phyloP scores from a whole-genome alignment of 257 asterid genomes.

The Handroanthus guayacan region DNA sequence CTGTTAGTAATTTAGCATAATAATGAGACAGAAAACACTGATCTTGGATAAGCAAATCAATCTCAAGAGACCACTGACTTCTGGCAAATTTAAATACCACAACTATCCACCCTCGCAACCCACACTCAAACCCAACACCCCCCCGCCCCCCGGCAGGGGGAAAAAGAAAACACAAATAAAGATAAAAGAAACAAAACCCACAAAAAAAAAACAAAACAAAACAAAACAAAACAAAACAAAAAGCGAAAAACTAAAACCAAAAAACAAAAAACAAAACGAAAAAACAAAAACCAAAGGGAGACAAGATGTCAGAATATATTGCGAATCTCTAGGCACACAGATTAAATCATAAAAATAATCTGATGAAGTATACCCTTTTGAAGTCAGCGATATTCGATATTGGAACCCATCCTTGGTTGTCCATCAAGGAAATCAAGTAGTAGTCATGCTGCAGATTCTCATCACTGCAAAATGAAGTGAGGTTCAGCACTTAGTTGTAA shows the following conservation, averaged over 20 bases:
- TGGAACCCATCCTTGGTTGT: constrained; percentile 90
- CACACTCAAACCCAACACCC: no score
- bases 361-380: constrained; percentile 62
- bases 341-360: constrained; percentile 13
- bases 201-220: no score
- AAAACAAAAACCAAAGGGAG: no score
- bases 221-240: no score
- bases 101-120: not conserved
- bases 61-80: constrained; percentile 19
- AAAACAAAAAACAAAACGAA: no score
- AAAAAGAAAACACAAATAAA: not conserved
- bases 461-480: constrained; percentile 61
- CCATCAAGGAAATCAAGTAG: constrained; percentile 87
- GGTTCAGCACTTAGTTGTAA: constrained; percentile 24
- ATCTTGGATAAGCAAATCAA: constrained; percentile 29
- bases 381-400: constrained; percentile 74
- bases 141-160: no score
- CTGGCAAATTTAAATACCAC: constrained; percentile 16
- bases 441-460: constrained; percentile 75
- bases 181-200: no score
- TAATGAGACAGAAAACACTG: constrained; percentile 22
- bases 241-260: no score
- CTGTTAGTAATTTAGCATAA: constrained; percentile 11
- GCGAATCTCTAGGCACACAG: not conserved
- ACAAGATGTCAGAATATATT: constrained; percentile 10